Evolutionary conservation across 2,329 filamentous ascomycete species (phyloP).

Genomic region (Sporothrix inflata): DNA sequence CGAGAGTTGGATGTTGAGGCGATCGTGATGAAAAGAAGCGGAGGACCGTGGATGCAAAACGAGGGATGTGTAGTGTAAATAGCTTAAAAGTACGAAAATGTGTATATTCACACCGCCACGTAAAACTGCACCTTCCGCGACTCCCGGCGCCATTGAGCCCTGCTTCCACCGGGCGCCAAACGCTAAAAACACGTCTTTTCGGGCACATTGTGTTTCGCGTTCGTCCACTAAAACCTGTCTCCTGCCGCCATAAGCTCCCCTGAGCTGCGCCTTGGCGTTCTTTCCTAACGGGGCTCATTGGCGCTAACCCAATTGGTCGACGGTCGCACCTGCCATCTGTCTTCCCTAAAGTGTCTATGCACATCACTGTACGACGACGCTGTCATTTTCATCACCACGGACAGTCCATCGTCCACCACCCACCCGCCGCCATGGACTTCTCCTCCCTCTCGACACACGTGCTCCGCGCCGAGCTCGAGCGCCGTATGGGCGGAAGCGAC

Average conservation of each 20-base stretch:
- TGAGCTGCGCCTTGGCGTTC: neutral
- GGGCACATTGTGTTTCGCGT: neutral
- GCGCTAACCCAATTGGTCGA: neutral
- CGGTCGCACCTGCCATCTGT: slow-evolving; percentile 10
- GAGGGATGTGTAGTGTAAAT: too few species aligned
- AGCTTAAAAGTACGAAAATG: too few species aligned
- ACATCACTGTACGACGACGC: neutral
- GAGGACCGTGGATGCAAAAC: too few species aligned
- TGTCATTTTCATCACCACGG: neutral
- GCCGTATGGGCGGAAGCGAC: slow-evolving; percentile 45
- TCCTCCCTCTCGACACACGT: slow-evolving; percentile 48
- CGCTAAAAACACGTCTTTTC: neutral
- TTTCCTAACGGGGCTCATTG: too few species aligned
- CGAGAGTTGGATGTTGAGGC: too few species aligned
- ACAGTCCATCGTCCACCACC: neutral
- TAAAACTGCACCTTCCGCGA: neutral
- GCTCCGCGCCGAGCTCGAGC: slow-evolving; percentile 57
- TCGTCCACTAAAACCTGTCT: slow-evolving; percentile 1
- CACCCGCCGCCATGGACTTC: slow-evolving; percentile 4
- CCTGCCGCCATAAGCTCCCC: neutral
- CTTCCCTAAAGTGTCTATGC: neutral
- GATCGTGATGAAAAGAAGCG: too few species aligned
- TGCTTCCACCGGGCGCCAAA: neutral
- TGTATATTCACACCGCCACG: too few species aligned
- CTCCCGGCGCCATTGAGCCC: slow-evolving; percentile 1